Percentiles rank a stretch among this genome's conserved stretches.
Conservation (phyloP, 495 filamentous ascomycete genomes). For the Daldinia childiae region DNA sequence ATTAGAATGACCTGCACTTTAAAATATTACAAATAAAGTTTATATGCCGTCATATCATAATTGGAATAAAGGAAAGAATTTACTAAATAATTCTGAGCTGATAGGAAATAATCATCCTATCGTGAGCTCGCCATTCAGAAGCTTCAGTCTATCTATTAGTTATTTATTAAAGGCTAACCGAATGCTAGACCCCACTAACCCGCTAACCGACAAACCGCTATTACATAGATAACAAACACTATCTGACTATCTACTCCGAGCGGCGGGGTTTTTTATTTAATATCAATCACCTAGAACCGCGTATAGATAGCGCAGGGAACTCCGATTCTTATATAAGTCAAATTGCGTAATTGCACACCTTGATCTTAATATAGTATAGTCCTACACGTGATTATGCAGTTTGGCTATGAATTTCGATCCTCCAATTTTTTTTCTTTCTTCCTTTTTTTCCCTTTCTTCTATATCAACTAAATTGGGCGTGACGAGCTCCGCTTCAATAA, state of each 20-base stretch:
- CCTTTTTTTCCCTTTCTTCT: slow-evolving; percentile 49
- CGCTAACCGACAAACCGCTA: neutral
- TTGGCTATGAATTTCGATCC: slow-evolving; percentile 5
- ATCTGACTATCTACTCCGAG: slow-evolving; percentile 25
- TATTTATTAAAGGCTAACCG: neutral
- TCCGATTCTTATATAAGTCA: neutral
- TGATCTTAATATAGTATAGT: slow-evolving; percentile 2
- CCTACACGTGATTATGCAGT: slow-evolving; percentile 25
- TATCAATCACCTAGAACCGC: no score
- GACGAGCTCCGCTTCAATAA: slow-evolving; percentile 61
- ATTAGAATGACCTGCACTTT: slow-evolving; percentile 1
- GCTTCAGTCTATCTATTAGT: slow-evolving; percentile 12
- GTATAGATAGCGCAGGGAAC: slow-evolving; percentile 36
- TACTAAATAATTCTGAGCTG: neutral
- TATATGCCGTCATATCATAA: slow-evolving; percentile 36
- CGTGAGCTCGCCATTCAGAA: slow-evolving; percentile 35
- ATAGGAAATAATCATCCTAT: slow-evolving; percentile 33
- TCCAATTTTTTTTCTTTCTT: slow-evolving; percentile 27
- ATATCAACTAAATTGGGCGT: slow-evolving; percentile 68
- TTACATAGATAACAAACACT: neutral
- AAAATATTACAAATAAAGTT: neutral
- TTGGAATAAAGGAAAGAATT: slow-evolving; percentile 8
- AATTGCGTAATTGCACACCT: no score
- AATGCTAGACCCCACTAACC: no score
- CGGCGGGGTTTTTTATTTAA: slow-evolving; percentile 27